These are phyloP conservation scores for Mycena chlorophos DNA, from an alignment of 768 basidiomycete species.

Conservation along the genomic window DNA sequence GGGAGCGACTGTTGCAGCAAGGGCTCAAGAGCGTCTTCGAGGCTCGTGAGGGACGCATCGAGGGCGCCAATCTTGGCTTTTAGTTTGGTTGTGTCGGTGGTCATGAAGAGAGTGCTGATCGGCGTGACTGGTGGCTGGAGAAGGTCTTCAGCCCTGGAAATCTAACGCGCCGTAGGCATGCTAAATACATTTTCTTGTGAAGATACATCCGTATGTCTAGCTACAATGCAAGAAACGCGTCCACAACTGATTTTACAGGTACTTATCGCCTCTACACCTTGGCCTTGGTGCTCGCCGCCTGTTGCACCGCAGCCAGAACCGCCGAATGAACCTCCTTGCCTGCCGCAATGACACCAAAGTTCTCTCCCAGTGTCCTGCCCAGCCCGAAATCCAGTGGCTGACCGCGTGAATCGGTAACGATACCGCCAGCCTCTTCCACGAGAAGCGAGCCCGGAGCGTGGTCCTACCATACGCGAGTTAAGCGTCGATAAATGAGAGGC, in stretches of 20 bases:
- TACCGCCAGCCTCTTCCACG: constrained; percentile 85
- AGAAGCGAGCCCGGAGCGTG: constrained; percentile 87
- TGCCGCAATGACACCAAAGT: constrained; percentile 86
- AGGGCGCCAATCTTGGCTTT: constrained; percentile 51
- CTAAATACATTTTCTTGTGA: no score
- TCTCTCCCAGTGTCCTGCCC: constrained; percentile 82
- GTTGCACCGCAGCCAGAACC: constrained; percentile 74
- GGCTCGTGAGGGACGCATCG: constrained; percentile 59
- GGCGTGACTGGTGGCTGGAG: no score
- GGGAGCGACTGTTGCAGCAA: constrained; percentile 67
- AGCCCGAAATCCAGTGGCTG: constrained; percentile 79
- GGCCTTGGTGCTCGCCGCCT: constrained; percentile 43
- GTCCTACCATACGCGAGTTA: constrained; percentile 51
- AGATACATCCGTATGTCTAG: no score
- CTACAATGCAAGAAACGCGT: no score
- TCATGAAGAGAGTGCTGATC: constrained; percentile 36
- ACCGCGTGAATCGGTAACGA: constrained; percentile 85
- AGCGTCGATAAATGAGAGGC: neutral
- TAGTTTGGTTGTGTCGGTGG: constrained; percentile 47
- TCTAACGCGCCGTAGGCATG: no score
- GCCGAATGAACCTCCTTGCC: constrained; percentile 66
- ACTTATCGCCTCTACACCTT: constrained; percentile 24
- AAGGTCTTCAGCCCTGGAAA: no score
- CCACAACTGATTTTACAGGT: no score
- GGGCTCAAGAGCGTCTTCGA: constrained; percentile 67